Evolutionary conservation across 2,329 filamentous ascomycete genomes (phyloP).

Genomic region (Chrysosporium queenslandicum): DNA sequence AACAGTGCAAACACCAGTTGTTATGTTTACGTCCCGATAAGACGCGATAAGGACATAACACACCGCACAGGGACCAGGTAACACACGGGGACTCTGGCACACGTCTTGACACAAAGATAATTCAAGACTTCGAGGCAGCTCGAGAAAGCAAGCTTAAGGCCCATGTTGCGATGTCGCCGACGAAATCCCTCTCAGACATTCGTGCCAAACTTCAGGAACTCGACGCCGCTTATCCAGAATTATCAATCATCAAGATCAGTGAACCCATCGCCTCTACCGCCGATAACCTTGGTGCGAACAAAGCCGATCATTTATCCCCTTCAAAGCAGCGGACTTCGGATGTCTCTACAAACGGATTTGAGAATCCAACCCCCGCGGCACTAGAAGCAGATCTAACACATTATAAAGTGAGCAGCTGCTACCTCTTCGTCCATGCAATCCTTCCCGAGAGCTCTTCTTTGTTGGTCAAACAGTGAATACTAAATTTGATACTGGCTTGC

Average conservation of each 20-base stretch:
- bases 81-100: neutral
- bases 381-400: slow-evolving; percentile 76
- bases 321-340: slow-evolving; percentile 56
- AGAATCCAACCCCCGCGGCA: slow-evolving; percentile 61
- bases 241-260: slow-evolving; percentile 67
- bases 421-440: neutral
- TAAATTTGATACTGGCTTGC: neutral
- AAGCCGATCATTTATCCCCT: slow-evolving; percentile 21
- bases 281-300: slow-evolving; percentile 19
- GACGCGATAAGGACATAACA: neutral
- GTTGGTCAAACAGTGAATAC: neutral
- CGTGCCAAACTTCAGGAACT: slow-evolving; percentile 42
- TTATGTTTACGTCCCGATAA: neutral
- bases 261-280: slow-evolving; percentile 54
- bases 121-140: neutral
- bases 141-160: too few species aligned
- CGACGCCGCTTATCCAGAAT: slow-evolving; percentile 40
- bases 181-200: slow-evolving; percentile 20
- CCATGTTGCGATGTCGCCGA: neutral
- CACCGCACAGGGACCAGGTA: too few species aligned
- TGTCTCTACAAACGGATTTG: slow-evolving; percentile 54
- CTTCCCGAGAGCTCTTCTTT: neutral
- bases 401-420: slow-evolving; percentile 53
- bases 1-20: neutral
- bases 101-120: neutral